Evolutionary conservation across 2,329 filamentous ascomycete genomes (phyloP), one percentile per base, ranked within the genome.

Genomic region (Diaporthe nobilis): DNA sequence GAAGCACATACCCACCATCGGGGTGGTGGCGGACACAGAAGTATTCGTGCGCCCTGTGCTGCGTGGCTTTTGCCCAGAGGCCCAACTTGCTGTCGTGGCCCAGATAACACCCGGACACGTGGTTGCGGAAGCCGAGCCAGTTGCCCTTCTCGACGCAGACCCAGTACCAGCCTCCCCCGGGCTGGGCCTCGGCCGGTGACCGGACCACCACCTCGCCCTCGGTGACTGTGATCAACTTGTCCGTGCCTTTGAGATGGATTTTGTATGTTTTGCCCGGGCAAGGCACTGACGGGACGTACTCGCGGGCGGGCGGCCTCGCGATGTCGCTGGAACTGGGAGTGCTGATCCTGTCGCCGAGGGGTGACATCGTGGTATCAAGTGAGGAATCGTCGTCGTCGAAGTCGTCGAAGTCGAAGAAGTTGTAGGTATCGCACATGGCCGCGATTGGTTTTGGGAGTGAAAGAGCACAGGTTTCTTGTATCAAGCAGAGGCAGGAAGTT

Each of bases 111-210:
- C 58, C 74, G 1, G 74, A 73, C 17, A 75, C 60, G 10, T 28
- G n/a, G 8, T 51, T 67, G 9, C 74, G 74, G 37, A 75, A 75
- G 3, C 74, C 60, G 22, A 68, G 28, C 58, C 68, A 75, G 34
- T 55, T 71, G 20, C 39, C 9, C 17, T 10, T 28, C 13, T 73
- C 60, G n/a, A n/a, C 74, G 51, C 74, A 75, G 8, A 9, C 31
- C 74, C 74, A 75, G 60, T 51, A 13, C 49, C 68, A 73, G 28
- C 68, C 58, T 28, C 34, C 68, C 8, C 8, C 58, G 9, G 42
- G 25, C 17, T 25, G 22, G 7, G 37, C 17, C 13, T 37, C n/a
- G 5, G 3, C n/a, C 3, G 20, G 31, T 22, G 44, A 6, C 55
- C 51, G 53, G 4, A 72, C 3, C 22, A 20, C 17, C 1, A 75